Percentiles rank a stretch among this genome's conserved stretches.
Conservation (phyloP, 306 rosid genomes). For the Lotus japonicus region DNA sequence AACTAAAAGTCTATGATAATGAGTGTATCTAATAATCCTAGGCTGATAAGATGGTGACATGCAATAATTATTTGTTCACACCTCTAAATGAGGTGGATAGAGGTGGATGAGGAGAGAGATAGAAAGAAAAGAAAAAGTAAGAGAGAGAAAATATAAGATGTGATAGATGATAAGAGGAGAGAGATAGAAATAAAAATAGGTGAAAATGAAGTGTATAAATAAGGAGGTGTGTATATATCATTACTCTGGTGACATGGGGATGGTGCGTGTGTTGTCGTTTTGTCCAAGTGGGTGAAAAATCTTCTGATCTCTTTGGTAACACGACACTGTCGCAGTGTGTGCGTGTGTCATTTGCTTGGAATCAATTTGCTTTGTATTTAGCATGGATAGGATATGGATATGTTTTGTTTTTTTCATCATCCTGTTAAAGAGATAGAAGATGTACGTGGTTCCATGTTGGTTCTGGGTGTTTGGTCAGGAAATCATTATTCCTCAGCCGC, state of each 20-base stretch:
- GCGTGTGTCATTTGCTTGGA: neutral
- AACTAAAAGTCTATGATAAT: neutral
- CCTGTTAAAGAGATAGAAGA: neutral
- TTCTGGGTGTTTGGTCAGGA: neutral
- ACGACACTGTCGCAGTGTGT: too few relatives aligned
- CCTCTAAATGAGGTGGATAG: too few relatives aligned
- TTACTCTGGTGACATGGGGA: too few relatives aligned
- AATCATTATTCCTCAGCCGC: constrained; percentile 4
- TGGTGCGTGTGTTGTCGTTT: constrained; percentile 9
- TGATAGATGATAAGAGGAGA: too few relatives aligned
- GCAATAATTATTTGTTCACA: too few relatives aligned
- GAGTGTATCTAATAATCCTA: constrained; percentile 2
- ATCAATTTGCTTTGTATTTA: neutral
- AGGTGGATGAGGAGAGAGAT: too few relatives aligned
- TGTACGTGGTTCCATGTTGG: neutral
- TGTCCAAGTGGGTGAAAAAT: constrained; percentile 15
- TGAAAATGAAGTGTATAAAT: too few relatives aligned
- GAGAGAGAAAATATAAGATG: too few relatives aligned
- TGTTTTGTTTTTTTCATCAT: neutral
- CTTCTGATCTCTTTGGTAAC: too few relatives aligned
- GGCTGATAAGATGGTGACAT: constrained; percentile 23
- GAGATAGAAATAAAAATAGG: too few relatives aligned
- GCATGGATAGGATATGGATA: neutral
- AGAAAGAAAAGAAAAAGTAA: too few relatives aligned
- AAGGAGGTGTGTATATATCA: too few relatives aligned